Base-by-base conservation (phyloP, 2,329 filamentous ascomycete genomes). In the Aspergillus fijiensis region DNA sequence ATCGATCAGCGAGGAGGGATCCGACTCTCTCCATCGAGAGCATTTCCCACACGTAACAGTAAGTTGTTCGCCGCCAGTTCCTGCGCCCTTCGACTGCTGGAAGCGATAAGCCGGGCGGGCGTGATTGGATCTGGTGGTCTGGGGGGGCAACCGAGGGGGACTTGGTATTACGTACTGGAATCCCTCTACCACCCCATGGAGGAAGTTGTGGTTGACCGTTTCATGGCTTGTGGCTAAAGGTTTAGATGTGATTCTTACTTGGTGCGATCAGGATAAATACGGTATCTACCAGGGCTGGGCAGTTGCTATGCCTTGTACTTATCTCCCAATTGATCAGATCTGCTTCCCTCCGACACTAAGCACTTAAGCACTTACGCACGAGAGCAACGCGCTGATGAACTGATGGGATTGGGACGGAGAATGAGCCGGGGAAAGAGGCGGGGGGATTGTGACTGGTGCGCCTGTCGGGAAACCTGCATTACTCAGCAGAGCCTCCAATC, bases 141-240 rank as follows among this genome's bases (percentile, higher is more conserved):
- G 54, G 61, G 61, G 51, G 63, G 50, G 58, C 57, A 60, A 61
- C 63, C 60, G 60, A 58, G 48, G 58, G 52, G 60, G 60, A 61
- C 63, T 62, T 67, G 54, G 59, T 64, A 74, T 75, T 75, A 75
- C 72, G 72, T 74, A 74, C 68, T 65, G 63, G 50, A 57, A 60
- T 61, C 39, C 21, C 45, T 29, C 27, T 29, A 2, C 7, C 27
- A 23, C 27, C 27, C 27, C 7, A 6, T 29, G 27, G 27, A 29
- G 27, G 27, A 29, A 29, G 6, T 7, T 29, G 27, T 29, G 27
- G 7, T 29, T 29, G 27, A 12, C 21, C 10, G 29, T 11, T 55
- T 55, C 23, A 29, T 19, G 53, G 53, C 31, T 55, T 21, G 19
- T 29, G 27, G 27, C 27, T 10, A 29, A 29, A 29, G 7, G 3